Conservation (phyloP, 495 filamentous ascomycete species). For the Sphaerosporella brunnea region DNA sequence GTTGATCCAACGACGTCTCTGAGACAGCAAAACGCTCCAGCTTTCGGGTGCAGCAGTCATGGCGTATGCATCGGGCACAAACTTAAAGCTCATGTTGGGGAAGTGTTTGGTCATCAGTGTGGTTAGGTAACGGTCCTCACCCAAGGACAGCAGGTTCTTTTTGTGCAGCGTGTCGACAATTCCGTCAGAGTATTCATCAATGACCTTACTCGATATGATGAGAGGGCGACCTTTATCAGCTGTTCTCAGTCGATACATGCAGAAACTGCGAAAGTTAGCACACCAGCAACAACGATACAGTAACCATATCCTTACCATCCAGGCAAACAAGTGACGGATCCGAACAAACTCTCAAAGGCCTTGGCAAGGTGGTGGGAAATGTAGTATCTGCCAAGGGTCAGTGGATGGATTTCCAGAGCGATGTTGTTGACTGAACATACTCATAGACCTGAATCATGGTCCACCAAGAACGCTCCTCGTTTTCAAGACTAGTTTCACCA, state of each 20-base stretch:
- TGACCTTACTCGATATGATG: constrained; percentile 81
- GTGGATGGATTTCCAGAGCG: neutral
- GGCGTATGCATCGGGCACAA: constrained; percentile 75
- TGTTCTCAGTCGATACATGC: constrained; percentile 92
- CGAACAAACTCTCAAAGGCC: constrained; percentile 96
- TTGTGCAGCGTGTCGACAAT: constrained; percentile 95
- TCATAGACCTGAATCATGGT: constrained; percentile 99
- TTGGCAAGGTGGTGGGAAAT: constrained; percentile 97
- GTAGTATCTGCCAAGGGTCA: constrained; percentile 38
- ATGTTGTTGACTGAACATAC: constrained; percentile 24
- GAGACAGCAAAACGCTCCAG: constrained; percentile 87
- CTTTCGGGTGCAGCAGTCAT: constrained; percentile 93
- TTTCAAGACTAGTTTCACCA: constrained; percentile 83
- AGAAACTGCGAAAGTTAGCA: constrained; percentile 45
- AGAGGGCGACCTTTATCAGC: constrained; percentile 86
- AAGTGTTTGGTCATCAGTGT: constrained; percentile 88
- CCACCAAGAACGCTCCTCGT: constrained; percentile 77
- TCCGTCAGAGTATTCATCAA: constrained; percentile 72
- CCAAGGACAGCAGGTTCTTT: constrained; percentile 93
- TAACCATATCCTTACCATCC: constrained; percentile 30
- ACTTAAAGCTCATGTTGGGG: constrained; percentile 93
- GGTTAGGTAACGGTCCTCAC: constrained; percentile 90
- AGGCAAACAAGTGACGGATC: constrained; percentile 89
- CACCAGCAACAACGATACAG: neutral
- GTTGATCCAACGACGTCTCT: constrained; percentile 98